Evolutionary conservation across 495 filamentous ascomycete species (phyloP).

Genomic region (Jackrogersella minutella): DNA sequence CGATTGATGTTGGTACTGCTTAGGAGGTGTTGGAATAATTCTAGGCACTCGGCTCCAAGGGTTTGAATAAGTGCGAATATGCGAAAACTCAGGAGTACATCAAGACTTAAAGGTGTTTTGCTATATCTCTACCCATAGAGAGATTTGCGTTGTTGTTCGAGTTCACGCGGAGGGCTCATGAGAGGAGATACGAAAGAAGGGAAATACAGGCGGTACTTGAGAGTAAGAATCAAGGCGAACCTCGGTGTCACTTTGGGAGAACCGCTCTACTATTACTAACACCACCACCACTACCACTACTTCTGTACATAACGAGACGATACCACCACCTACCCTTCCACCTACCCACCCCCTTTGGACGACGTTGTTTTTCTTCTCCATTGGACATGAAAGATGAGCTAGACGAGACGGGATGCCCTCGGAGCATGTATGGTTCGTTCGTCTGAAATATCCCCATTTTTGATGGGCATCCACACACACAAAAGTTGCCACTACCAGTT

Average conservation of each 20-base stretch:
- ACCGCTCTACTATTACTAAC: slow-evolving; percentile 2
- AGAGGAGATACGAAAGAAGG: not conserved
- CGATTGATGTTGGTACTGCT: not conserved
- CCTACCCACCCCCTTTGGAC: slow-evolving; percentile 10
- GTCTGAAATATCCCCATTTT: slow-evolving; percentile 7
- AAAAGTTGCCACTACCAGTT: not conserved
- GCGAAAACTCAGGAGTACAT: slow-evolving; percentile 8
- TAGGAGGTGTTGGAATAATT: slow-evolving; percentile 20
- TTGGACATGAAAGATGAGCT: slow-evolving; percentile 32
- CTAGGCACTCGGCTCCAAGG: not conserved
- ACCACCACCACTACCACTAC: no score
- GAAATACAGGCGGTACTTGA: slow-evolving; percentile 1
- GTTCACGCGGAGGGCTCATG: slow-evolving; percentile 2
- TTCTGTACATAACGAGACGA: slow-evolving; percentile 41
- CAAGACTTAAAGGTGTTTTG: slow-evolving; percentile 18
- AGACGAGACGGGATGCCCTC: slow-evolving; percentile 30
- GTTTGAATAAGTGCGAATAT: slow-evolving; percentile 24
- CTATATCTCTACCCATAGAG: slow-evolving; percentile 17
- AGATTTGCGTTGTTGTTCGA: slow-evolving; percentile 7
- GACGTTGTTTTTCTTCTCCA: slow-evolving; percentile 18
- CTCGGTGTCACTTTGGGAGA: slow-evolving; percentile 4
- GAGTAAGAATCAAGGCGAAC: not conserved
- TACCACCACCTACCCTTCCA: slow-evolving; percentile 21
- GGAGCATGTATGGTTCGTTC: slow-evolving; percentile 4
- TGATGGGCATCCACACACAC: not conserved